A percentile compares a stretch with the other conserved stretches of the same genome.
Evolutionary conservation across 208 protist genomes (phyloP).

Genomic region (Wallacemonas collosoma): DNA sequence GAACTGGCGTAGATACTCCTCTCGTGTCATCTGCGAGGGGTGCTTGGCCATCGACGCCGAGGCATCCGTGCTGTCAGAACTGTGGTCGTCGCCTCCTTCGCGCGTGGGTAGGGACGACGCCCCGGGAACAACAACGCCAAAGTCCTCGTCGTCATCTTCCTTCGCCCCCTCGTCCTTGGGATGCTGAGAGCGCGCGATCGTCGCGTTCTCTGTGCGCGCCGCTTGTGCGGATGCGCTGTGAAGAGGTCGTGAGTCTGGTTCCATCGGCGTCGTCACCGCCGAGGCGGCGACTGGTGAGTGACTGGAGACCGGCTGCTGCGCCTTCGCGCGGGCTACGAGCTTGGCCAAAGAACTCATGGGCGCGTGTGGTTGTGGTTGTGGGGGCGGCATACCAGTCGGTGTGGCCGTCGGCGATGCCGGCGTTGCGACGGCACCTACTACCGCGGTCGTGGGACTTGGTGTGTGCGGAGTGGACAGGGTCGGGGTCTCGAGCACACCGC

Average conservation of each 20-base stretch:
- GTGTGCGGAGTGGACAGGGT: no score
- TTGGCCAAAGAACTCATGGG: slow-evolving; percentile 50
- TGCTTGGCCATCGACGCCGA: slow-evolving; percentile 46
- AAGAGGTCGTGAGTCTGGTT: no score
- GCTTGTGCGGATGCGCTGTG: not conserved
- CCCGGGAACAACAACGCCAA: slow-evolving; percentile 35
- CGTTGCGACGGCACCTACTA: not conserved
- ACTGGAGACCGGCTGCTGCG: slow-evolving; percentile 26
- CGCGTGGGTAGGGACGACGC: not conserved
- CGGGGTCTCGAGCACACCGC: no score
- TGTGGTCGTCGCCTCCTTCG: not conserved
- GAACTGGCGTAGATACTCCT: slow-evolving; percentile 87
- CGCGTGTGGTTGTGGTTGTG: not conserved
- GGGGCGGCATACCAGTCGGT: slow-evolving; percentile 1
- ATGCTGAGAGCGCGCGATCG: no score
- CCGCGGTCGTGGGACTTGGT: no score
- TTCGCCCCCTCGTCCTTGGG: not conserved
- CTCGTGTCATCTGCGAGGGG: slow-evolving; percentile 87
- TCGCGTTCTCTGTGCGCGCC: not conserved
- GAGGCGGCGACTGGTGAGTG: not conserved
- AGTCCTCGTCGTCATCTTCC: slow-evolving; percentile 35
- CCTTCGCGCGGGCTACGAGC: slow-evolving; percentile 52
- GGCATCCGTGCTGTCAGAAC: not conserved
- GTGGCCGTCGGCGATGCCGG: not conserved
- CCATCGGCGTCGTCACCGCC: no score